These are phyloP conservation scores for Lactarius tabidus DNA, from an alignment of 768 basidiomycete species.

Conservation along the genomic window DNA sequence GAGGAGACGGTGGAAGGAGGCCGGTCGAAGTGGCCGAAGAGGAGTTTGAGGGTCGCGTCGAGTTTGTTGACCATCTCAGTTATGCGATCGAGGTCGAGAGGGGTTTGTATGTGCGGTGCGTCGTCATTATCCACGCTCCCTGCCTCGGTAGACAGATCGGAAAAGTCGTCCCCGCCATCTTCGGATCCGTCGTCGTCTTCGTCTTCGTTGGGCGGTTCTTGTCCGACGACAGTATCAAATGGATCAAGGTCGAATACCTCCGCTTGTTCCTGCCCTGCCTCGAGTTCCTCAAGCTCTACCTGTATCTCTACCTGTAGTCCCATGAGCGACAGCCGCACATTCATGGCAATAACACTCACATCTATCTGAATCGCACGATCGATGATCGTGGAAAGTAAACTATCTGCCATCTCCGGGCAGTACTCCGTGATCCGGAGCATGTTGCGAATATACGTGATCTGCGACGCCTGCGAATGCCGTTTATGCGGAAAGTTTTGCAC, in stretches of 20 bases:
- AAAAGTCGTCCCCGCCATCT: conserved; percentile 44
- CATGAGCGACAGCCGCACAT: neutral
- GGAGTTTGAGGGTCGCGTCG: conserved; percentile 77
- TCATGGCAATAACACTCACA: conserved; percentile 38
- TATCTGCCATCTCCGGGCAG: conserved; percentile 82
- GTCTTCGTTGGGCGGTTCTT: conserved; percentile 58
- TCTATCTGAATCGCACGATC: conserved; percentile 97
- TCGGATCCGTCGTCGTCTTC: conserved; percentile 47
- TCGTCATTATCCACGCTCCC: conserved; percentile 47
- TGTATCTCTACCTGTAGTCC: conserved; percentile 83
- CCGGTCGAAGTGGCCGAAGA: conserved; percentile 81
- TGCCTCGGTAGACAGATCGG: conserved; percentile 73
- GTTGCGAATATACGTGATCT: conserved; percentile 90
- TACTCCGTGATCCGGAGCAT: conserved; percentile 77
- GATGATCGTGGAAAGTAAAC: conserved; percentile 79
- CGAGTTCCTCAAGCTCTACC: conserved; percentile 89
- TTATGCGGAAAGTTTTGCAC: conserved; percentile 90
- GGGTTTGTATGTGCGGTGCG: conserved; percentile 38
- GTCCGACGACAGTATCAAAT: conserved; percentile 79
- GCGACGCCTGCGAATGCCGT: conserved; percentile 71
- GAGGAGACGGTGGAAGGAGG: conserved; percentile 34
- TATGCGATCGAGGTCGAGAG: conserved; percentile 60
- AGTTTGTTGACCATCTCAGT: conserved; percentile 90
- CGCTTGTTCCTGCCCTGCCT: conserved; percentile 55
- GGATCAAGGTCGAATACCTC: conserved; percentile 75